Evolutionary conservation across 139 green algal genomes (phyloP).

Genomic region (Pseudopediastrum boryanum): DNA sequence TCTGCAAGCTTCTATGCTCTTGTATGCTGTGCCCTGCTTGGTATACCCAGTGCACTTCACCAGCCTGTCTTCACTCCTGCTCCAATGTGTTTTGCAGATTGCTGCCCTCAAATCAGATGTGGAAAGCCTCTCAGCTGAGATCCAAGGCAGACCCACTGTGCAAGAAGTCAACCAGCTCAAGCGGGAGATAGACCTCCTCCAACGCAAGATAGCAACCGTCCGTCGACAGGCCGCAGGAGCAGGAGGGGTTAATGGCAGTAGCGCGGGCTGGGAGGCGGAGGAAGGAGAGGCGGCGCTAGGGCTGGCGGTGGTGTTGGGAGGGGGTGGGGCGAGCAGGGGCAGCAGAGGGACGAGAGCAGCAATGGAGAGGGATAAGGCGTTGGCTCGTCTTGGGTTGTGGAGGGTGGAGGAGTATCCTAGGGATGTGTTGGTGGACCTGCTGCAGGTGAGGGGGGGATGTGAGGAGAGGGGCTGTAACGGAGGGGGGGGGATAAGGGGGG

Average conservation of each 20-base stretch:
- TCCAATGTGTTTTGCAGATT: too few relatives aligned
- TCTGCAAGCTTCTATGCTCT: too few relatives aligned
- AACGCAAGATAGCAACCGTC: conserved; percentile 53
- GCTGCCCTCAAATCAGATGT: too few relatives aligned
- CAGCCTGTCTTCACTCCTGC: too few relatives aligned
- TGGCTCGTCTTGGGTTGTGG: conserved; percentile 67
- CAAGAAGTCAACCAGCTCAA: conserved; percentile 50
- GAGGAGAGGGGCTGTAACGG: not conserved
- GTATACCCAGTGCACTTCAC: too few relatives aligned
- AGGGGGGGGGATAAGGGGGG: not conserved
- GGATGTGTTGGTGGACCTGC: conserved; percentile 68
- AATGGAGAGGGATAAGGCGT: conserved; percentile 65
- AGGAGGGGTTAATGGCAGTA: too few relatives aligned
- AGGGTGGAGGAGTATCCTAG: conserved; percentile 59
- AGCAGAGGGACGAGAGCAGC: conserved; percentile 10
- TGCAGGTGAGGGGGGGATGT: conserved; percentile 56
- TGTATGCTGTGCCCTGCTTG: too few relatives aligned
- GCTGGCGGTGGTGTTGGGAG: not conserved
- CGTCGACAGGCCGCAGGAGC: conserved; percentile 17
- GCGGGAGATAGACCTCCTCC: conserved; percentile 72
- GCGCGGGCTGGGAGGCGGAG: conserved; percentile 9
- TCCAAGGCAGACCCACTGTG: conserved; percentile 48
- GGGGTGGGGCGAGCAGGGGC: not conserved
- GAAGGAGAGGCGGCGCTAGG: conserved; percentile 2
- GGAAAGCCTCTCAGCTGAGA: conserved; percentile 51